Percentiles rank a stretch among this genome's conserved stretches.
Conservation (phyloP, 2,329 filamentous ascomycete species). For the Celoporthe dispersa region DNA sequence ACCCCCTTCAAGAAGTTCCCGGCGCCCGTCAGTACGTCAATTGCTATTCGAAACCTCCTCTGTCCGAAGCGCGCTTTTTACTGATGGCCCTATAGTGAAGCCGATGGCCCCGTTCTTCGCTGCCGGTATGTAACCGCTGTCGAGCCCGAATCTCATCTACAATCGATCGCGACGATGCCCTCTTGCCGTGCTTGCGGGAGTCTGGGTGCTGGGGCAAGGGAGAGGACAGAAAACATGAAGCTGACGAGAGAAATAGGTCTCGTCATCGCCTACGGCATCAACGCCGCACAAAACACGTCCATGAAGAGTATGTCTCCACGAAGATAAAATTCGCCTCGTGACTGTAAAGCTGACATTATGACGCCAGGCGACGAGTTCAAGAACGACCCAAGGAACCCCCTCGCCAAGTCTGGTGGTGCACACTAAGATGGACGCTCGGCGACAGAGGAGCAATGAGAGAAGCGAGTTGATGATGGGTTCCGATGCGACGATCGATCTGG, state of each 20-base stretch:
- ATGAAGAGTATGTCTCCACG: constrained; percentile 66
- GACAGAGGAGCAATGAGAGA: neutral
- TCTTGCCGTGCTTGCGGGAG: neutral
- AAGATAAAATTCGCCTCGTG: neutral
- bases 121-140: constrained; percentile 72
- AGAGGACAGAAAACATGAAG: constrained; percentile 25
- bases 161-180: too few relatives aligned
- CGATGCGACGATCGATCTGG: constrained; percentile 11
- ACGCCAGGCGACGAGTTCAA: constrained; percentile 87
- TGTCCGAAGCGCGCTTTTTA: constrained; percentile 31
- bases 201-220: constrained; percentile 28
- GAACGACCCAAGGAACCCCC: constrained; percentile 92
- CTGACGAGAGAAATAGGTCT: constrained; percentile 58
- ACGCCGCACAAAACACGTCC: constrained; percentile 78
- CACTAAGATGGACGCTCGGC: constrained; percentile 45
- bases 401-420: constrained; percentile 50
- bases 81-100: constrained; percentile 65
- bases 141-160: neutral
- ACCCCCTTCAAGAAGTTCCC: constrained; percentile 77
- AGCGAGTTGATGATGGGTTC: constrained; percentile 7
- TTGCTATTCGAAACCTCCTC: constrained; percentile 33
- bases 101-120: constrained; percentile 93
- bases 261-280: constrained; percentile 89
- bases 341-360: constrained; percentile 29
- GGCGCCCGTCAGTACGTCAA: constrained; percentile 74